Evolutionary conservation across 164 flowering plant species (phyloP).

Genomic region (Buxus sempervirens): DNA sequence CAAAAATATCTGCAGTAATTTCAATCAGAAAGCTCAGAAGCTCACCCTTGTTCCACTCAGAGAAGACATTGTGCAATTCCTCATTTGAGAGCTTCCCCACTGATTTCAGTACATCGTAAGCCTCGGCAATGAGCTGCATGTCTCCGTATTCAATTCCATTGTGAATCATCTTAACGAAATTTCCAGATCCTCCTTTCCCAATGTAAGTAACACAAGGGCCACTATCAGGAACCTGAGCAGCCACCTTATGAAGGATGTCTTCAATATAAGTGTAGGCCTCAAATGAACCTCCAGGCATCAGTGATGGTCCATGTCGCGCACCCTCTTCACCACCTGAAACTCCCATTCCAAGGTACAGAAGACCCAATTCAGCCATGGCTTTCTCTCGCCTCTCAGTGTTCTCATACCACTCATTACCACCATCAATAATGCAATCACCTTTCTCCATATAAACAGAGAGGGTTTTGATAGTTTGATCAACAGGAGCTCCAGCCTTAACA

Average conservation of each 20-base stretch:
- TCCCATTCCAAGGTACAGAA: slow-evolving; percentile 72
- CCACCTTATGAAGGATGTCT: slow-evolving; percentile 65
- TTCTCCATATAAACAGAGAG: slow-evolving; percentile 58
- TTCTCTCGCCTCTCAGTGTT: slow-evolving; percentile 66
- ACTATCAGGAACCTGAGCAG: slow-evolving; percentile 71
- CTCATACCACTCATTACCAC: slow-evolving; percentile 78
- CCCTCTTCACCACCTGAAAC: slow-evolving; percentile 85
- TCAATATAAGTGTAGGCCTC: slow-evolving; percentile 67
- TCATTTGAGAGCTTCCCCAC: slow-evolving; percentile 68
- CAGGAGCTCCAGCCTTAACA: slow-evolving; percentile 70
- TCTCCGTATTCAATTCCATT: slow-evolving; percentile 80
- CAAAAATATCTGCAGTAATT: slow-evolving; percentile 78
- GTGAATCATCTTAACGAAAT: slow-evolving; percentile 68
- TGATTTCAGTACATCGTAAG: slow-evolving; percentile 67
- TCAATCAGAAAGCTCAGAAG: slow-evolving; percentile 66
- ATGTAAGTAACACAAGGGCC: slow-evolving; percentile 74
- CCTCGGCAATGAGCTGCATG: slow-evolving; percentile 76
- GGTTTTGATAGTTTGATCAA: slow-evolving; percentile 63
- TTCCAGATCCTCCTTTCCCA: slow-evolving; percentile 71
- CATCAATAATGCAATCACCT: slow-evolving; percentile 72
- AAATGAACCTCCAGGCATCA: slow-evolving; percentile 80
- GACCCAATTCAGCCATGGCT: slow-evolving; percentile 49
- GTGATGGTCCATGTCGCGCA: slow-evolving; percentile 64
- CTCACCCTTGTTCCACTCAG: slow-evolving; percentile 78
- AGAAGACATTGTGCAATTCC: slow-evolving; percentile 47